These are phyloP conservation scores for Paraphoma sp. DNA, from an alignment of 2,329 filamentous ascomycete genomes.

Conservation along the genomic window DNA sequence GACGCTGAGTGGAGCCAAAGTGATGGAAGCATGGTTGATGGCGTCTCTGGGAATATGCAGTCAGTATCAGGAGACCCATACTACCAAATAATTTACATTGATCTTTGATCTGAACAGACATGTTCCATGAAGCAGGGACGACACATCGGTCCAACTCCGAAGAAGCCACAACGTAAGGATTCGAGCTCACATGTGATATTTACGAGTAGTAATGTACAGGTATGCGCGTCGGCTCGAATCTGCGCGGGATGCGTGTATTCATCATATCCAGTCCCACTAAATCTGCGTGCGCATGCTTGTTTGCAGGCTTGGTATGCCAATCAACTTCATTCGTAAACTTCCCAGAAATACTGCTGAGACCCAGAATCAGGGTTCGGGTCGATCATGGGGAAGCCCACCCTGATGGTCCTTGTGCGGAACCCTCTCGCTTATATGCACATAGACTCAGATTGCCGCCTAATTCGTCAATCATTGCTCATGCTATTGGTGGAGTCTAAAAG, in stretches of 20 bases:
- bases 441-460: not conserved
- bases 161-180: too few relatives aligned
- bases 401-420: not conserved
- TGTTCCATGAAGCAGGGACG: too few relatives aligned
- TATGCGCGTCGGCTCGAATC: not conserved
- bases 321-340: not conserved
- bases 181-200: not conserved
- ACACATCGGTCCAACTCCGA: too few relatives aligned
- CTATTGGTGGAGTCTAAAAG: conserved; percentile 58
- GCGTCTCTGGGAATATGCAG: not conserved
- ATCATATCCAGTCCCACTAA: not conserved
- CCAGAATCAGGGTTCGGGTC: not conserved
- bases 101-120: too few relatives aligned
- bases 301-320: not conserved
- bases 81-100: not conserved
- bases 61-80: not conserved
- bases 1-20: not conserved
- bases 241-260: not conserved
- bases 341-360: too few relatives aligned
- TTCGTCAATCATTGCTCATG: not conserved
- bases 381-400: not conserved
- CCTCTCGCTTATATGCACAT: not conserved
- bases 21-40: not conserved
- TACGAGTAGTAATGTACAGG: conserved; percentile 1
- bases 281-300: not conserved